Evolutionary conservation across 2,329 filamentous ascomycete species (phyloP), one percentile per base, ranked within the genome.

Genomic region (Paradendryphiella salina): DNA sequence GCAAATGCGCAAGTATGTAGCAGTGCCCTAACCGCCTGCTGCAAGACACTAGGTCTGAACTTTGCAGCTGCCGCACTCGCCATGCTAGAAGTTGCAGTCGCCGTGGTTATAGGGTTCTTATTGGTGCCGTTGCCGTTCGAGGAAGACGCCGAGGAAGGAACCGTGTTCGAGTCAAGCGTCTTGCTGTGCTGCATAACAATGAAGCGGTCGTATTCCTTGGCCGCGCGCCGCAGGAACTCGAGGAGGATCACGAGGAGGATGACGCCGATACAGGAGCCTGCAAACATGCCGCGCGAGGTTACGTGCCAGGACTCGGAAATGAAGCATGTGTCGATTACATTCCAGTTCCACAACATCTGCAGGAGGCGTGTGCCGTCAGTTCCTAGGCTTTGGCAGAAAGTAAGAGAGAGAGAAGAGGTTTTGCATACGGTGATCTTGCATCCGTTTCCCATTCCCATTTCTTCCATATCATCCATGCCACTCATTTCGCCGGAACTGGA

Each of bases 261-360:
- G 28, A 91, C 85, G 48, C 88, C 89, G 66, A 96, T 87, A 76
- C 89, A 94, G 46, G 86, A 89, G 26, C 86, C 89, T 41, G 87
- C 89, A 66, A 95, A 94, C 80, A 87, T 87, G 68, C 82, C 85
- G 21, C 72, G 75, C 9, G 85, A 86, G 11, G 76, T 85, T 67
- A 91, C 82, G 64, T 84, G 85, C 89, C 89, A 95, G 23, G 80
- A 78, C 3, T 68, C 60, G n/a, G 87, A 75, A 66, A 94, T 80
- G 79, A 94, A 94, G 52, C 79, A 90, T 14, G 85, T 73, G 66
- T 88, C 84, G 64, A 89, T 76, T 1, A 85, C 88, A 70, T 88
- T 79, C 86, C 87, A 89, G 70, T 91, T 91, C 87, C 87, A 90
- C 40, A 90, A 76, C 88, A 91, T 91, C 64, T 69, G 35, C 9